phyloP scores from a whole-genome alignment of 192 early-diverging fungal species.

The Coemansia sp. region DNA sequence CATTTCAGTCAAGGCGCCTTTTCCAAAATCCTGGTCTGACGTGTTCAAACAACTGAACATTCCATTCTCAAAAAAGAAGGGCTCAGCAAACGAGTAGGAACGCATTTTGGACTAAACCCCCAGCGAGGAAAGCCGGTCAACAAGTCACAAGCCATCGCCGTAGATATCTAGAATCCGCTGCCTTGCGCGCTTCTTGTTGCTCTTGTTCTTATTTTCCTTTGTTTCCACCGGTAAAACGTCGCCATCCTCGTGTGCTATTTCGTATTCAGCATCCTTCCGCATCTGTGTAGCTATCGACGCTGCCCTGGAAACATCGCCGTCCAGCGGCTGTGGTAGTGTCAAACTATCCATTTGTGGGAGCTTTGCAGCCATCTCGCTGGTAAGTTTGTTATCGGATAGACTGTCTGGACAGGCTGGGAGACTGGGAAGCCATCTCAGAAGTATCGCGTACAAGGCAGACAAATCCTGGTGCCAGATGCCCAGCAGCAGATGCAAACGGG shows the following conservation, averaged over 20 bases:
- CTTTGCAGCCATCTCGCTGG: neutral
- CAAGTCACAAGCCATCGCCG: constrained; percentile 5
- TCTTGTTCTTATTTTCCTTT: constrained; percentile 5
- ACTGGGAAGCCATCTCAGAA: constrained; percentile 29
- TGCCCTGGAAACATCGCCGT: neutral
- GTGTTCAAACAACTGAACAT: constrained; percentile 22
- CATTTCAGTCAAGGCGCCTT: constrained; percentile 30
- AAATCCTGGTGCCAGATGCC: constrained; percentile 31
- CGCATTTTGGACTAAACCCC: neutral
- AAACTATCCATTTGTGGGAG: constrained; percentile 1
- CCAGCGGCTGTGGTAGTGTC: neutral
- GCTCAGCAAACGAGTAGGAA: neutral
- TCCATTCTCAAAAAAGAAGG: neutral
- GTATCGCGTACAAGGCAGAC: constrained; percentile 7
- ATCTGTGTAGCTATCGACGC: neutral
- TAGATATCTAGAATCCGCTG: constrained; percentile 18
- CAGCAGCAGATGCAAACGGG: constrained; percentile 24
- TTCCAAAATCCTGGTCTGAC: constrained; percentile 28
- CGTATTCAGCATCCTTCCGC: neutral
- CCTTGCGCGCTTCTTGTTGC: constrained; percentile 12
- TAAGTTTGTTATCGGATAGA: constrained; percentile 6
- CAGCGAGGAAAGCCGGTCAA: too few relatives aligned
- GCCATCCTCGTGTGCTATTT: neutral
- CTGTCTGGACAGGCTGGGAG: constrained; percentile 35
- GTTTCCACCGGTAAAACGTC: neutral